Base-by-base conservation (phyloP, 345 rosid species). In the Eucalyptus victrix region DNA sequence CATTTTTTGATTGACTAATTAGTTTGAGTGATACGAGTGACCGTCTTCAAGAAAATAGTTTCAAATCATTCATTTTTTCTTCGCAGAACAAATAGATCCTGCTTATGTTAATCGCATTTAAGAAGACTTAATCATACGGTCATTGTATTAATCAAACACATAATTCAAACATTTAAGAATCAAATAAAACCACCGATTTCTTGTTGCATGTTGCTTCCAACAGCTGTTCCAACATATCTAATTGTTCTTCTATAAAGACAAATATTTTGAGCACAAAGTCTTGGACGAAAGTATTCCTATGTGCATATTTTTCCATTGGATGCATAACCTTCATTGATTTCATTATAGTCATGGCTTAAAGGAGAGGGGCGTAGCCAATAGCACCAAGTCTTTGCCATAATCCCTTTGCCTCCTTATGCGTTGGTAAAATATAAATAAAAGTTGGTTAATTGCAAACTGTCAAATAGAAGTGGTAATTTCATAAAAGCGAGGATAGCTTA, bases 41-140 rank as follows among this genome's bases (percentile, higher is more conserved):
- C 8, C 0, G 1, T 21, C 10, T 37, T 72, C 4, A 37, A 0
- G 5, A 34, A 37, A 72, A 9, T 4, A 34, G 1, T 72, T 72
- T 72, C 28, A 72, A 19, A 37, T 34, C 3, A 72, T 72, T 19
- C 1, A 1, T 19, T 72, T 34, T 34, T 18, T 5, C 44, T 53
- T 56, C 0, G 8, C 0, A 4, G 0, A 34, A 72, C 8, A 37
- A 72, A 37, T 0, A 11, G 5, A 72, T 1, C 28, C 0, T 37
- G 3, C 0, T 8, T 19, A 37, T 0, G 45, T 44, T 37, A 72
- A 72, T 37, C 2, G 16, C 14, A 37, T 72, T 72, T 19, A 10
- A 72, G 26, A 37, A 5, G 26, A 72, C 81, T 0, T 37, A 17
- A 32, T 69, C 42, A 9, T 8, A 34, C 2, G 7, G 44, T 34